Base-by-base conservation (phyloP, 768 basidiomycete species). In the Infundibulicybe gibba region DNA sequence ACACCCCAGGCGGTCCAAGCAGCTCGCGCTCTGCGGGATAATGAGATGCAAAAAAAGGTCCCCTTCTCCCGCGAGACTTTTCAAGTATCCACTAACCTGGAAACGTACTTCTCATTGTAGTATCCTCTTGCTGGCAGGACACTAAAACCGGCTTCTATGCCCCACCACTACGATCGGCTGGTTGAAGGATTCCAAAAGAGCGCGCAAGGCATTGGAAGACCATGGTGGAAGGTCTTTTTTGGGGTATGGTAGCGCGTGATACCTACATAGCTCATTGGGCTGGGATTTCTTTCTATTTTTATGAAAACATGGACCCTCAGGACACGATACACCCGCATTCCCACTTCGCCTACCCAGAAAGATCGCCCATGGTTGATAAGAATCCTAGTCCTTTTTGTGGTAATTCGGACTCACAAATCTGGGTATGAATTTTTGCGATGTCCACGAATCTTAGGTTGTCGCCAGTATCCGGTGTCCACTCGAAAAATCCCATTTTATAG, bases 161-260 rank as follows among this genome's bases (percentile, higher is more conserved):
- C 88, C 20, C 65, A 72, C 43, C 80, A 92, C 64, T 92, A 92
- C 55, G 73, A 81, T 38, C 79, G 85, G 19, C 75, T 92, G 8
- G 71, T 80, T 1, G 85, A 87, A 54, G 89, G 80, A 5, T 81
- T 84, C 50, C 81, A 88, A 49, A 87, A 85, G 65, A 87, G 85
- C 54, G 76, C 80, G 10, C 70, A 81, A 56, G 89, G 89, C n/a
- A 85, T 89, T 38, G 76, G 76, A 31, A 70, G 89, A 45, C 87
- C 89, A 2, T 83, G 84, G 84, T 91, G 89, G 89, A 89, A 91
- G 61, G 67, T 85, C 37, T 87, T 91, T 62, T 83, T 91, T 54
- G 79, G 79, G 33, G 72, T 89, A 49, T 89, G 87, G 87, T 83
- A 74, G 66, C 17, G 25, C 25, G 25, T 25, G 25, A 8, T 25